A percentile compares a stretch with the other conserved stretches of the same genome.
phyloP scores from a whole-genome alignment of 345 rosid genomes.

The Schrenkiella parvula region DNA sequence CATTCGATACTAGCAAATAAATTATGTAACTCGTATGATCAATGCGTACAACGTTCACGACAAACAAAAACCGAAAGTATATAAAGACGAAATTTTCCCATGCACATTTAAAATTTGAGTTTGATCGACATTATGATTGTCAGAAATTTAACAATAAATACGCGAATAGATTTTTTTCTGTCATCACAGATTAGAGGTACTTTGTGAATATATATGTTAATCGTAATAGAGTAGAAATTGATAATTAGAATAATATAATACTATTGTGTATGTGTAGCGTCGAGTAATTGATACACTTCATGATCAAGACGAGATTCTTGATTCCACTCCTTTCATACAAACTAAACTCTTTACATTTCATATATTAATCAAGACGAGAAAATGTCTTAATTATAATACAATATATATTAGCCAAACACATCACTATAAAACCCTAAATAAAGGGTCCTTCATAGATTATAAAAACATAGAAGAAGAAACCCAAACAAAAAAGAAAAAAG shows the following conservation, averaged over 20 bases:
- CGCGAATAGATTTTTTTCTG: neutral
- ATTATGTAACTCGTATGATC: neutral
- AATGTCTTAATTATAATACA: conserved; percentile 13
- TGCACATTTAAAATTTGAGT: conserved; percentile 1
- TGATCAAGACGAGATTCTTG: neutral
- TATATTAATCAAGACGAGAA: conserved; percentile 24
- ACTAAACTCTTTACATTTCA: conserved; percentile 30
- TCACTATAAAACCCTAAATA: conserved; percentile 25
- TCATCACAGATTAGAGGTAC: neutral
- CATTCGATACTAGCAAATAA: neutral
- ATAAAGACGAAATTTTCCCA: neutral
- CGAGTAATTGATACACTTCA: no score
- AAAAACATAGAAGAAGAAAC: conserved; percentile 33
- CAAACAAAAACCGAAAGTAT: neutral
- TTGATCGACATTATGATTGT: neutral
- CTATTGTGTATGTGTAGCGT: no score
- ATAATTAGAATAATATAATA: neutral
- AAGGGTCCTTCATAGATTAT: conserved; percentile 27
- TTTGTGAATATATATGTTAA: neutral
- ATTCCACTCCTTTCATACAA: conserved; percentile 12
- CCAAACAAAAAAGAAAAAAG: neutral
- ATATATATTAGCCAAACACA: conserved; percentile 19
- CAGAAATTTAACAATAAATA: neutral
- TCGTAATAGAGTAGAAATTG: neutral
- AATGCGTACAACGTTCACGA: neutral